A percentile compares a stretch with the other conserved stretches of the same genome.
These are phyloP conservation scores for Penicillium nordicum DNA, from an alignment of 2,329 filamentous ascomycete genomes.

Conservation along the genomic window DNA sequence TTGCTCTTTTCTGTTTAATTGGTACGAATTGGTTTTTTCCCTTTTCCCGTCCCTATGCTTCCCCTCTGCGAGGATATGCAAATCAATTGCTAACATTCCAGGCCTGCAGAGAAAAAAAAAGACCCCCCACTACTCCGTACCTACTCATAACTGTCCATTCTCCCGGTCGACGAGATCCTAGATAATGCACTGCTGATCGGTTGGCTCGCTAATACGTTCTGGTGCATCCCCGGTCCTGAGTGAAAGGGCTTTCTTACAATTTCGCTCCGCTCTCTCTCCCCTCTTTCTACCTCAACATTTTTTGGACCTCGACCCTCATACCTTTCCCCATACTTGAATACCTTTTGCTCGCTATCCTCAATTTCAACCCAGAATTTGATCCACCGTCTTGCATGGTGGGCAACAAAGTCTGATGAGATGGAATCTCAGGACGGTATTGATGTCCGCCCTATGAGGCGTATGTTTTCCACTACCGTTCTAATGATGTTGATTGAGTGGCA, in stretches of 20 bases:
- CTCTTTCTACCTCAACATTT: slow-evolving; percentile 2
- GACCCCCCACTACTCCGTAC: slow-evolving; percentile 18
- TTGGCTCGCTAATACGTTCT: slow-evolving; percentile 4
- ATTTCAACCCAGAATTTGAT: not conserved
- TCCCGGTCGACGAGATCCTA: slow-evolving; percentile 31
- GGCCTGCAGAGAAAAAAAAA: slow-evolving; percentile 15
- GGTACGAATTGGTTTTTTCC: slow-evolving; percentile 13
- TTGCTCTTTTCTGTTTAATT: slow-evolving; percentile 6
- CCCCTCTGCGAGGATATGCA: slow-evolving; percentile 5
- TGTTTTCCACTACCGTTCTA: slow-evolving; percentile 31
- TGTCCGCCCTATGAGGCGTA: slow-evolving; percentile 65
- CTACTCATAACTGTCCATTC: slow-evolving; percentile 28
- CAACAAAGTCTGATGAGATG: slow-evolving; percentile 34
- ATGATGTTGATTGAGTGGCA: not conserved
- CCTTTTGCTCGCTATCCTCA: slow-evolving; percentile 3
- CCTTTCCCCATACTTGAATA: not conserved
- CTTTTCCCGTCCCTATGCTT: not conserved
- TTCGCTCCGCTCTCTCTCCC: not conserved
- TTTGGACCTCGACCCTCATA: not conserved
- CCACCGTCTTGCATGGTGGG: slow-evolving; percentile 30
- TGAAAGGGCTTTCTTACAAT: slow-evolving; percentile 8
- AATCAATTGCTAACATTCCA: slow-evolving; percentile 28
- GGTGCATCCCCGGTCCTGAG: slow-evolving; percentile 7
- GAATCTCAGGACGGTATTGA: slow-evolving; percentile 53
- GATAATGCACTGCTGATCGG: slow-evolving; percentile 21